Evolutionary conservation across 1,284 basidiomycete species (phyloP).

Genomic region (Fomes fomentarius): DNA sequence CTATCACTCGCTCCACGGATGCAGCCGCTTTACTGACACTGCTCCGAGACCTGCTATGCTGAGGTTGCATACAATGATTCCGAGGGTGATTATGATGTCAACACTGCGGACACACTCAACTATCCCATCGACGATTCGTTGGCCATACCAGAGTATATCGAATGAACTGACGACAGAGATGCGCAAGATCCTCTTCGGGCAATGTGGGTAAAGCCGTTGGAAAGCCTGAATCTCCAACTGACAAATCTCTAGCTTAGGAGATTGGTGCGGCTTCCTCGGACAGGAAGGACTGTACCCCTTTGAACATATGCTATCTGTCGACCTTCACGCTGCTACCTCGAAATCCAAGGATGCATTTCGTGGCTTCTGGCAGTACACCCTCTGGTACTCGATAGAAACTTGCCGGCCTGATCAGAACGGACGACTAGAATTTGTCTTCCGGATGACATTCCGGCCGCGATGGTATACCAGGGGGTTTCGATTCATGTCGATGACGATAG

Average conservation of each 20-base stretch:
- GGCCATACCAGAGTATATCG: not conserved
- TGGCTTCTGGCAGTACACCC: slow-evolving; percentile 4
- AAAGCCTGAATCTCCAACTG: not conserved
- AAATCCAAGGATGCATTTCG: slow-evolving; percentile 3
- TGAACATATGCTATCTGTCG: slow-evolving; percentile 11
- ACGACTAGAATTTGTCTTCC: slow-evolving; percentile 2
- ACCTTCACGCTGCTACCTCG: slow-evolving; percentile 5
- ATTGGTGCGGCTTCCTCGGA: slow-evolving; percentile 16
- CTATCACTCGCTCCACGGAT: too few species aligned
- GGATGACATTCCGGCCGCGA: too few species aligned
- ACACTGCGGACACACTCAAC: slow-evolving; percentile 18
- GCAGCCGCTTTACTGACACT: too few species aligned
- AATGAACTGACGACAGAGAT: not conserved
- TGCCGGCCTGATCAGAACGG: not conserved
- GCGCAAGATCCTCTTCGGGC: slow-evolving; percentile 1
- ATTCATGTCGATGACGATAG: too few species aligned
- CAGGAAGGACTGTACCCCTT: slow-evolving; percentile 1
- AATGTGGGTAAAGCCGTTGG: not conserved
- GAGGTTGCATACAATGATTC: slow-evolving; percentile 6
- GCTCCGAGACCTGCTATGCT: not conserved
- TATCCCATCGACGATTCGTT: slow-evolving; percentile 18
- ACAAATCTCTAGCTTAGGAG: slow-evolving; percentile 4
- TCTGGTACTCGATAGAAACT: slow-evolving; percentile 12
- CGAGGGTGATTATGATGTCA: slow-evolving; percentile 1
- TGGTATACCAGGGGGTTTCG: too few species aligned